Evolutionary conservation across 495 filamentous ascomycete genomes (phyloP).

Genomic region (Podospora fimiseda): DNA sequence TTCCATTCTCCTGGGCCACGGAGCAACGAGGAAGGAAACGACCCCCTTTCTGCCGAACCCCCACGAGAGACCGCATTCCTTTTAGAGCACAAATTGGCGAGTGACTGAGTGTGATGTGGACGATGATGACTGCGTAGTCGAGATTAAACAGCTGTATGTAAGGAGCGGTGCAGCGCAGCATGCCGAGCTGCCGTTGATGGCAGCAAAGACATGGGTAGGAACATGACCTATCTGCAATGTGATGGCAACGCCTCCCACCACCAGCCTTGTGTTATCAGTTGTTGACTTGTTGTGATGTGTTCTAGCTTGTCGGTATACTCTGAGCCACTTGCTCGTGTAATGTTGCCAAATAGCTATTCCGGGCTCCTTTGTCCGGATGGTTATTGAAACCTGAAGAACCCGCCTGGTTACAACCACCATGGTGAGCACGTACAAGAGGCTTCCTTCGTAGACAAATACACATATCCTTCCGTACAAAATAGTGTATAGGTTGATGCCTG

Average conservation of each 20-base stretch:
- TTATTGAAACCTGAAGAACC: too few species aligned
- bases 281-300: neutral
- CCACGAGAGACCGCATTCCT: neutral
- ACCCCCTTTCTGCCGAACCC: neutral
- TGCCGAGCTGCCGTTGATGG: neutral
- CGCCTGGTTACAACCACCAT: too few species aligned
- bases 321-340: too few species aligned
- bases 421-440: too few species aligned
- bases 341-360: too few species aligned
- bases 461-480: too few species aligned
- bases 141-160: neutral
- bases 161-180: neutral
- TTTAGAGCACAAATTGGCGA: neutral
- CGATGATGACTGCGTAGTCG: neutral
- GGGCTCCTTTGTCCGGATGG: too few species aligned
- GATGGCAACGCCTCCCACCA: neutral
- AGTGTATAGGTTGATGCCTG: neutral
- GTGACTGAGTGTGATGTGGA: neutral
- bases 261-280: neutral
- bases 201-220: neutral
- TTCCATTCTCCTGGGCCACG: too few species aligned
- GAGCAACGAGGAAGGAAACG: neutral
- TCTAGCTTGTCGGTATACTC: too few species aligned
- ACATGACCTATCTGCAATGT: neutral
- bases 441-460: too few species aligned